These are phyloP conservation scores for Saccharum spontaneum DNA, from an alignment of 176 grass and related monocot species.

Conservation along the genomic window DNA sequence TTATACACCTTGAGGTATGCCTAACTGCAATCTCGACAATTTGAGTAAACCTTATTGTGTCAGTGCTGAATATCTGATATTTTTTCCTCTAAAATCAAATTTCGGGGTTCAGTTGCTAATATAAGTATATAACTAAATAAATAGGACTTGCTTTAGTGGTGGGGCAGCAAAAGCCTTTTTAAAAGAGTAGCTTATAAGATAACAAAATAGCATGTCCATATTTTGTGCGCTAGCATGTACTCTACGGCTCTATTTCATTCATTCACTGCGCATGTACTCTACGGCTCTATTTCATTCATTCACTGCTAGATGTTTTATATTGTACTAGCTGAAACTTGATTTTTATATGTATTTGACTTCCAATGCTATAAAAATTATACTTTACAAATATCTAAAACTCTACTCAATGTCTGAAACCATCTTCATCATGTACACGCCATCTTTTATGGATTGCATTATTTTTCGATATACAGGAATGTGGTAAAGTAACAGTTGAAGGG, in stretches of 20 bases:
- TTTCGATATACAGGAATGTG: conserved; percentile 64
- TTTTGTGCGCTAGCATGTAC: neutral
- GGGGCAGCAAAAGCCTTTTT: neutral
- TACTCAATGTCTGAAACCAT: neutral
- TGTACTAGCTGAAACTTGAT: neutral
- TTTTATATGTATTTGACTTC: neutral
- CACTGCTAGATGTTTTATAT: conserved; percentile 1
- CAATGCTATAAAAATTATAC: neutral
- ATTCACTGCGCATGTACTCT: too few relatives aligned
- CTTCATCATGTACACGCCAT: neutral
- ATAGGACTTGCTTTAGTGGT: neutral
- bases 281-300: too few relatives aligned
- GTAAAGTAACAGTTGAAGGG: conserved; percentile 62
- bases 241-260: conserved; percentile 3
- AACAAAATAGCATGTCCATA: neutral
- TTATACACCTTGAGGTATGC: conserved; percentile 70
- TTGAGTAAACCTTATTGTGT: neutral
- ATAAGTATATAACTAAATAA: neutral
- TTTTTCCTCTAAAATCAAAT: neutral
- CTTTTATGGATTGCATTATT: neutral
- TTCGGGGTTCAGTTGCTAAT: neutral
- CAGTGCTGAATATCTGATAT: neutral
- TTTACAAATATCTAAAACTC: neutral
- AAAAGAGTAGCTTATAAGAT: neutral
- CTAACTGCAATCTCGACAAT: neutral